Evolutionary conservation across 257 asterid genomes (phyloP), one percentile per base, ranked within the genome.

Genomic region (Plantago elongata): DNA sequence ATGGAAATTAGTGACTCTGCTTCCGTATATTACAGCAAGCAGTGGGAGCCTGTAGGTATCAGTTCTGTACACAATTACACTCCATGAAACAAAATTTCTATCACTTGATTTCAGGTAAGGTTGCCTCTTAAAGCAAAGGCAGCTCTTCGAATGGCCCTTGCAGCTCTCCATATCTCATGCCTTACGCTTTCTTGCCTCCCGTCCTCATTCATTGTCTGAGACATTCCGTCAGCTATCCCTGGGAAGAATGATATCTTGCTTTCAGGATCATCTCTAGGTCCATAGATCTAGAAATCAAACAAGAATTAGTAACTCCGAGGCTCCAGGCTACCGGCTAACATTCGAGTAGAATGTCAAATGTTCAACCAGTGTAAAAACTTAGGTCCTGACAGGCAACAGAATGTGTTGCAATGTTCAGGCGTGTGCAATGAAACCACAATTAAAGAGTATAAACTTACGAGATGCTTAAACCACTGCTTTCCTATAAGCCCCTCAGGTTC

Each of bases 151-250:
- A 92, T 86, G 69, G 95, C 95, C 84, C 99, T 79, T 0, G 95
- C 84, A 65, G 72, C 85, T 69, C 96, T 84, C 95, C 96, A 86
- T 3, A 83, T 81, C 85, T 92, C 93, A 57, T 89, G 99, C 77
- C 72, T 69, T 43, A 37, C 68, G 6, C 65, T 72, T 66, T 22
- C 27, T 22, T 75, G 55, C 66, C 73, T 72, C 22, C 72, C 71
- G 49, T 45, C 77, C 45, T 63, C 69, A 29, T 61, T 66, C 49
- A 52, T 38, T 57, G 48, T 55, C 54, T 29, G 57, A 11, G 71
- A 68, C 11, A 86, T 50, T 61, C 89, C 89, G 46, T 83, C 82
- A 3, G 62, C 78, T 62, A 92, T 71, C 64, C 96, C 97, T 3
- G 99, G 99, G 67, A 89, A 89, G 86, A 84, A 84, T 37, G 66